These are phyloP conservation scores for Didymella segeticola DNA, from an alignment of 2,329 filamentous ascomycete genomes.

Conservation along the genomic window DNA sequence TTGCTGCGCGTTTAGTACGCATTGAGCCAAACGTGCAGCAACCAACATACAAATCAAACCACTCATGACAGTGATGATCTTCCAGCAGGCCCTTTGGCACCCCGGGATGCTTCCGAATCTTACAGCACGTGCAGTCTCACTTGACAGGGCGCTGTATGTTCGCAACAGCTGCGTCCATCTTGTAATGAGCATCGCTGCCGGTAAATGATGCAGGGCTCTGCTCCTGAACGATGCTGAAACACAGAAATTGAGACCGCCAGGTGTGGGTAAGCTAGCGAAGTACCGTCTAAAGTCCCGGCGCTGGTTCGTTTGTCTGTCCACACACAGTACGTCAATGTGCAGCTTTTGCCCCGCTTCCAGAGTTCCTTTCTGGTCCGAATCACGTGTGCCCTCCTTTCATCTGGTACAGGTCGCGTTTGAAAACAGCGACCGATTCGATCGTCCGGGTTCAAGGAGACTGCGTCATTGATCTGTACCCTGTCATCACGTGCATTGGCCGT, in stretches of 20 bases:
- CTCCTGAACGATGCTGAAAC: conserved; percentile 30
- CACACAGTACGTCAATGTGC: conserved; percentile 44
- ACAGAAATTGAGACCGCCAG: conserved; percentile 20
- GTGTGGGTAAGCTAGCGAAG: conserved; percentile 22
- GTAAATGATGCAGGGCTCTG: conserved; percentile 17
- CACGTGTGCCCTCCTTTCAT: conserved; percentile 29
- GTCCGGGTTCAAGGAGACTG: not conserved
- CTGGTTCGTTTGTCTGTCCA: conserved; percentile 18
- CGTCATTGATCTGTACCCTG: conserved; percentile 9
- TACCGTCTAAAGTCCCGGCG: conserved; percentile 6
- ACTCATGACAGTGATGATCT: conserved; percentile 27
- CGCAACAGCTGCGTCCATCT: conserved; percentile 10
- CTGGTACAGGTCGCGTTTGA: conserved; percentile 1
- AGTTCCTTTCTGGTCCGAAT: conserved; percentile 9
- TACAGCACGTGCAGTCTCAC: conserved; percentile 35
- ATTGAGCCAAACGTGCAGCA: conserved; percentile 43
- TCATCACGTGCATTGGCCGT: not conserved
- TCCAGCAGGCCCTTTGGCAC: conserved; percentile 13
- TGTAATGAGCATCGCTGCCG: conserved; percentile 7
- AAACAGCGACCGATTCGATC: not conserved
- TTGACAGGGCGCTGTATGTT: conserved; percentile 13
- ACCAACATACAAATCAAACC: conserved; percentile 30
- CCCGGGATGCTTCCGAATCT: conserved; percentile 26
- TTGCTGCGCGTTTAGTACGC: conserved; percentile 28
- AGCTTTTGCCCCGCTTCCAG: conserved; percentile 19